A percentile compares a stretch with the other conserved stretches of the same genome.
Conservation (phyloP, 2,329 filamentous ascomycete species). For the Arthrobotrys iridis region DNA sequence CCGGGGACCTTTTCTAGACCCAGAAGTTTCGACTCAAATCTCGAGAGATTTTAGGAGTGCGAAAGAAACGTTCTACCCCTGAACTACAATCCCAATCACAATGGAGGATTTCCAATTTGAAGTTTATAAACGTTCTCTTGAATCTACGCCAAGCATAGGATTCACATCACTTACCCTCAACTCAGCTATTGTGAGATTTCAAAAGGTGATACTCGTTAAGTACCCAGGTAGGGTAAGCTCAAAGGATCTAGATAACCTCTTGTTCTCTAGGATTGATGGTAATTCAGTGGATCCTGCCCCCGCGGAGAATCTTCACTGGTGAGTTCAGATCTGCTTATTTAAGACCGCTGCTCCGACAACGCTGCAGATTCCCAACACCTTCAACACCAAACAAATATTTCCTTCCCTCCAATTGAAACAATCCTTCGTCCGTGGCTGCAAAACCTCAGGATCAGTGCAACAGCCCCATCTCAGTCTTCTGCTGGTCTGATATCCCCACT, state of each 20-base stretch:
- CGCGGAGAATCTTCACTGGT: neutral
- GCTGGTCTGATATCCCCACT: neutral
- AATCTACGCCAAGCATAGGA: neutral
- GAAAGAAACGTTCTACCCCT: conserved; percentile 55
- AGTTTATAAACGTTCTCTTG: neutral
- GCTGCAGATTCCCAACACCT: conserved; percentile 51
- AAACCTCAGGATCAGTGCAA: neutral
- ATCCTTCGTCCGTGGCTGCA: neutral
- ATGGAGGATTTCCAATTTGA: neutral
- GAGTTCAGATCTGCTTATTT: conserved; percentile 3
- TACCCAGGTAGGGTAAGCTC: too few relatives aligned
- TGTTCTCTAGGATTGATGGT: too few relatives aligned
- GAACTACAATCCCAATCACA: conserved; percentile 52
- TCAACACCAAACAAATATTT: conserved; percentile 38
- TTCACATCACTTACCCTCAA: neutral
- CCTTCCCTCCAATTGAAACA: conserved; percentile 10
- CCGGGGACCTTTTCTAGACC: conserved; percentile 52
- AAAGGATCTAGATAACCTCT: neutral
- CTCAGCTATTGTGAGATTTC: too few relatives aligned
- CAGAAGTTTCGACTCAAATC: conserved; percentile 44
- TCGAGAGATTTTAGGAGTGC: conserved; percentile 33
- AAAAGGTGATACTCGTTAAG: too few relatives aligned
- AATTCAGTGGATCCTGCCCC: too few relatives aligned
- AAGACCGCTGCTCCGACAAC: conserved; percentile 25
- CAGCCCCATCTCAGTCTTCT: neutral